These are phyloP conservation scores for Soucietia sequanensis DNA, from an alignment of 805 yeast species.

Conservation along the genomic window DNA sequence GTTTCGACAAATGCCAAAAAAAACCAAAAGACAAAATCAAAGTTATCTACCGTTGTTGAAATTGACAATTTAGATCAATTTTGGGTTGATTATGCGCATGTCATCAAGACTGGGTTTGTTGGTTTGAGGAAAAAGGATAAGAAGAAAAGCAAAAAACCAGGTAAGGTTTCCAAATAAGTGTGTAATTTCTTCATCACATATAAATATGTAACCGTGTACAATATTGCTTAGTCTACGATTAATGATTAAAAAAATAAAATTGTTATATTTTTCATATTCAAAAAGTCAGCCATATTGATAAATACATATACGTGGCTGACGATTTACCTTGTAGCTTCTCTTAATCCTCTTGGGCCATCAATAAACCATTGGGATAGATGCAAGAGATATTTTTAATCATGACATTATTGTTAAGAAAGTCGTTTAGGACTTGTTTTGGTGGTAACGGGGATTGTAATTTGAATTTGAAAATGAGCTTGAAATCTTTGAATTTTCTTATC, in stretches of 20 bases:
- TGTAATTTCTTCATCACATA: too few species aligned
- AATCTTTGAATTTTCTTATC: slow-evolving; percentile 18
- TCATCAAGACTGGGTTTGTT: slow-evolving; percentile 65
- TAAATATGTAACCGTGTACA: too few species aligned
- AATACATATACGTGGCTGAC: too few species aligned
- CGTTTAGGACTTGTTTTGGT: slow-evolving; percentile 32
- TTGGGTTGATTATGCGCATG: slow-evolving; percentile 73
- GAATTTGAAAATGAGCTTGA: slow-evolving; percentile 27
- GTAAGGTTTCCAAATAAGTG: slow-evolving; percentile 31
- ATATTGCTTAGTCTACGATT: too few species aligned
- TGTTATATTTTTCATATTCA: too few species aligned
- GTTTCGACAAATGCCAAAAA: slow-evolving; percentile 52
- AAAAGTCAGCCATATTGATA: too few species aligned
- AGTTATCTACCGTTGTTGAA: slow-evolving; percentile 71
- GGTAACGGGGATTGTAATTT: slow-evolving; percentile 37
- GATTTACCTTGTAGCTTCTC: too few species aligned
- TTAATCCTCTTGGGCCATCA: slow-evolving; percentile 53
- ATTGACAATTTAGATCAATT: slow-evolving; percentile 61
- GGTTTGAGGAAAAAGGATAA: slow-evolving; percentile 84
- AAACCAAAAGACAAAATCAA: slow-evolving; percentile 51
- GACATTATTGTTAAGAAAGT: slow-evolving; percentile 30
- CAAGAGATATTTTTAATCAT: slow-evolving; percentile 60
- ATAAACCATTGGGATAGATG: slow-evolving; percentile 45
- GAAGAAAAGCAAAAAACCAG: slow-evolving; percentile 60
- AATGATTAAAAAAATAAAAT: too few species aligned